Base-by-base conservation (phyloP, 2,329 filamentous ascomycete species). In the Akanthomyces uredinophilus region DNA sequence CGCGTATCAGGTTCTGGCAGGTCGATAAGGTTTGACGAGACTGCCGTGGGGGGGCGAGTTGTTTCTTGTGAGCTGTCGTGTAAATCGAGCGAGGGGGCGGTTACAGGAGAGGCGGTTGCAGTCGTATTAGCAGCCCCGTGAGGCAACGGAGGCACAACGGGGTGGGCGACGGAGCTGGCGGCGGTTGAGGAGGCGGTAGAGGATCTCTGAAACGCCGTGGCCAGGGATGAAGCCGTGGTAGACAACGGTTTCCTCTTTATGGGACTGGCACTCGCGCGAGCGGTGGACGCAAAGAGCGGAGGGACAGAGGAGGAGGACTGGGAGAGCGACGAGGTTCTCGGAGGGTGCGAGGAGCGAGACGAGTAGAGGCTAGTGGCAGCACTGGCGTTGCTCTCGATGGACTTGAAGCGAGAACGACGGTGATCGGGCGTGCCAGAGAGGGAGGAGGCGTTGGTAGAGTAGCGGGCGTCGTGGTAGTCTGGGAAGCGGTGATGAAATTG, bases 181-280 rank as follows among this genome's bases (percentile, higher is more conserved):
- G 47, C 27, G 63, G 32, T 39, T 44, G 61, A 64, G 37, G 49
- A 75, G 68, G 64, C 73, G 72, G 65, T 76, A 72, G 62, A 64
- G 11, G 58, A 52, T 37, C 58, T 55, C 39, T 52, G 58, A 60
- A 52, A 65, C 27, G 79, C 75, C 39, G 78, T 77, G 57, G 78
- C 81, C 66, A 83, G 70, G 63, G 80, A 77, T 44, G 82, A 84
- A 54, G 82, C 82, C 37, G 81, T 80, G 8, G 78, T 75, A 49
- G 85, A 86, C 64, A 88, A 71, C 60, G 86, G 85, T 74, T 88
- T 87, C 65, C 86, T 80, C 70, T 81, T 82, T 73, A 87, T 82
- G 65, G 46, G 44, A 24, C 44, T 50, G 56, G 75, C 71, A 47
- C 67, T 69, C 32, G 62, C 65, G 10, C 56, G 46, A 10, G 58